Evolutionary conservation across 108 stramenopile genomes (phyloP), one percentile per base, ranked within the genome.

Genomic region (Cafeteria roenbergensis): DNA sequence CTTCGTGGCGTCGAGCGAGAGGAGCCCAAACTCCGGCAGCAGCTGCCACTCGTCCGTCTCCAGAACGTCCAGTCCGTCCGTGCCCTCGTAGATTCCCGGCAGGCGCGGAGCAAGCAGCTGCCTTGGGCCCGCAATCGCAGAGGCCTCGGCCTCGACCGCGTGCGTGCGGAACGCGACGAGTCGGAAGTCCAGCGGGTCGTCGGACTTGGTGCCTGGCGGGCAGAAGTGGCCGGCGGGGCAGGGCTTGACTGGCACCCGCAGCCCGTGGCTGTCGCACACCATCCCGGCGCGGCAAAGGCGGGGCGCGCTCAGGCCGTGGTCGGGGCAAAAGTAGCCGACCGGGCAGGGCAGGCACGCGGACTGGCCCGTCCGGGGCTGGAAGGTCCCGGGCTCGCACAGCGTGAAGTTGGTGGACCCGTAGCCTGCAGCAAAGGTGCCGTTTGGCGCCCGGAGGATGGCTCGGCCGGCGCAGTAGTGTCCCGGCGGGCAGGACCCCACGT

Each of bases 191-290:
- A 14, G 0, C 0, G 30, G 60, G 34, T 66, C 38, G 56, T 22
- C 27, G 32, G 76, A 64, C 57, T 84, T 85, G 21, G 82, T 83
- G n/a, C 82, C 84, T 27, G 32, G 51, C 8, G 56, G 57, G 63
- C 88, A 89, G 51, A 71, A 84, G 63, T 83, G 74, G 1, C 88
- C 88, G 20, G 69, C 55, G n/a, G 86, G 77, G 55, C 88, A 89
- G 2, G 64, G 72, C 28, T 65, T 64, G 0, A 51, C 62, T 14
- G 86, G 79, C 28, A 62, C 42, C 12, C 58, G 31, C 25, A 86
- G 73, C 0, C 86, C 87, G 4, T 73, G 63, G 35, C 53, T 50
- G 36, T 81, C 73, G 70, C 89, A 90, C 26, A 87, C 86, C 37
- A 61, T 71, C 0, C 89, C 89, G 6, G 74, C 77, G 14, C 83